Evolutionary conservation across 164 flowering plant genomes (phyloP).

Genomic region (Berberis thunbergii): DNA sequence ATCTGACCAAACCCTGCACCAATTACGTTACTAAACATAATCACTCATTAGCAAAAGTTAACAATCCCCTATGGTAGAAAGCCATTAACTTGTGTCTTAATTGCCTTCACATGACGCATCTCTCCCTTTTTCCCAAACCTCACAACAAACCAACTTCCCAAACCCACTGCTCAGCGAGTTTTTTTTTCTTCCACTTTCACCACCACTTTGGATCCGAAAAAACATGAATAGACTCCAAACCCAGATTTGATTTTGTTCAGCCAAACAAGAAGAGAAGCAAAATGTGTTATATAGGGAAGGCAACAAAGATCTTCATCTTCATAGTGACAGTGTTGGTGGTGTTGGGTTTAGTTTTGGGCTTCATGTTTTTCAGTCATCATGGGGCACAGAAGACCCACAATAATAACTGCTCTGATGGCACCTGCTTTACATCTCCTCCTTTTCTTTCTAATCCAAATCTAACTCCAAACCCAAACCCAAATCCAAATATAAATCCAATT

Average conservation of each 20-base stretch:
- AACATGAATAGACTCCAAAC: neutral
- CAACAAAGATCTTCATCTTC: conserved; percentile 91
- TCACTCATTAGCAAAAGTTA: too few relatives aligned
- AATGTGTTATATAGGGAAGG: conserved; percentile 86
- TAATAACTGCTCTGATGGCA: conserved; percentile 37
- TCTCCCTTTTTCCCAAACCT: neutral
- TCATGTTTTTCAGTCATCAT: conserved; percentile 33
- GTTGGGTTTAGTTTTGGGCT: conserved; percentile 53
- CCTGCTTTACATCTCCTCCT: conserved; percentile 17
- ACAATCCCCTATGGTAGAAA: too few relatives aligned
- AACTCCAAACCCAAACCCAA: neutral
- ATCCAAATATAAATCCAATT: neutral
- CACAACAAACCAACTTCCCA: neutral
- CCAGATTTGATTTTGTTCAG: neutral
- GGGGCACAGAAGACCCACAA: conserved; percentile 15
- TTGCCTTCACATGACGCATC: conserved; percentile 4
- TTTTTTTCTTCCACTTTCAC: neutral
- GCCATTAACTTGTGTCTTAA: neutral
- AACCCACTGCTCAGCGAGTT: too few relatives aligned
- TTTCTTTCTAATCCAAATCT: conserved; percentile 18
- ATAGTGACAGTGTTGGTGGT: conserved; percentile 45
- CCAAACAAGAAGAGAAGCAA: neutral
- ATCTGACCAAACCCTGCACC: too few relatives aligned
- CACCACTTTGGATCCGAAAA: conserved; percentile 1
- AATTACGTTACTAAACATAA: too few relatives aligned